phyloP scores from a whole-genome alignment of 306 rosid genomes.

The Rosa lucieae region DNA sequence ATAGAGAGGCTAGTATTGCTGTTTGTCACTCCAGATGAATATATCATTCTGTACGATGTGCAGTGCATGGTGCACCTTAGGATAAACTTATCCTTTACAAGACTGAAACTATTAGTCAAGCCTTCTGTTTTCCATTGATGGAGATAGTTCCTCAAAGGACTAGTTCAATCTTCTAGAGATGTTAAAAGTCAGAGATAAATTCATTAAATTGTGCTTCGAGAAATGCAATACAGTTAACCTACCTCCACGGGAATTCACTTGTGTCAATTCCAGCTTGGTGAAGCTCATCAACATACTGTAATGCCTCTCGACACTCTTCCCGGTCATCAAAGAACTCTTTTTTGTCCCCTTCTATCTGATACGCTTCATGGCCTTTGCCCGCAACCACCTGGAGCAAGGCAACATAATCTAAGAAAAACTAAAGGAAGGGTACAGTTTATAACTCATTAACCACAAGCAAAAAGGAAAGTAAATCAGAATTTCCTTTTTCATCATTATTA shows the following conservation, averaged over 20 bases:
- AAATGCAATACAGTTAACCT: slow-evolving; percentile 23
- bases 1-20: neutral
- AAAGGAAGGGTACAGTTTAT: neutral
- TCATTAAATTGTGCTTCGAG: neutral
- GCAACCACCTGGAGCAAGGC: slow-evolving; percentile 72
- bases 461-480: neutral
- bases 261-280: slow-evolving; percentile 98
- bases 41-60: neutral
- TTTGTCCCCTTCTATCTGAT: slow-evolving; percentile 76
- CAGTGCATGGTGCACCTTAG: neutral
- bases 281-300: slow-evolving; percentile 91
- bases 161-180: neutral
- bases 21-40: neutral
- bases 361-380: slow-evolving; percentile 91
- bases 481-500: neutral
- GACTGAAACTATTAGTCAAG: neutral
- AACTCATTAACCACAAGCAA: neutral
- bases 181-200: neutral
- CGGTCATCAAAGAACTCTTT: slow-evolving; percentile 81
- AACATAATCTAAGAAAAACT: slow-evolving; percentile 19
- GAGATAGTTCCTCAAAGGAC: neutral
- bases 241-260: slow-evolving; percentile 99
- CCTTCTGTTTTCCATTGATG: neutral
- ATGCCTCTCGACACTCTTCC: slow-evolving; percentile 96
- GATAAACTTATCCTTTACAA: neutral